These are phyloP conservation scores for Dryas integrifolia DNA, from an alignment of 331 rosid species.

Conservation along the genomic window DNA sequence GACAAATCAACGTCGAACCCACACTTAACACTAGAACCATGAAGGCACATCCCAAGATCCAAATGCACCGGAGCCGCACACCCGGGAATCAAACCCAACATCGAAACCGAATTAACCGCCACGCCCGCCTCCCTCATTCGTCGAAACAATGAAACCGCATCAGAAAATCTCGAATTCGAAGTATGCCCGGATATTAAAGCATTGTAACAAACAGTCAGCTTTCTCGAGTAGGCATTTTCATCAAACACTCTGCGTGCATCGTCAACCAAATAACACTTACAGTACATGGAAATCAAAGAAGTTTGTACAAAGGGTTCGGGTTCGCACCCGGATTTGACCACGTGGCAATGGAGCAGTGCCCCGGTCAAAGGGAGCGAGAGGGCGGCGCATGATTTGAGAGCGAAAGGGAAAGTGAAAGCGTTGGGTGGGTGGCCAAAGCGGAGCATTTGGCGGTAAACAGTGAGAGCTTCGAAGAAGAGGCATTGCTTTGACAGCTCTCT, in stretches of 20 bases:
- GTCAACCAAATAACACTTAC: slow-evolving; percentile 28
- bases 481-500: slow-evolving; percentile 63
- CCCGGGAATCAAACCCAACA: slow-evolving; percentile 68
- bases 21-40: slow-evolving; percentile 40
- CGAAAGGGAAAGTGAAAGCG: slow-evolving; percentile 78
- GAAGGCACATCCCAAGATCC: slow-evolving; percentile 53
- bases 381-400: slow-evolving; percentile 76
- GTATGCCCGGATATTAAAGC: slow-evolving; percentile 73
- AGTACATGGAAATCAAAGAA: slow-evolving; percentile 65
- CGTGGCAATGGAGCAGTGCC: slow-evolving; percentile 62
- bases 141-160: slow-evolving; percentile 48
- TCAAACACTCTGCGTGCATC: slow-evolving; percentile 72
- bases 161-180: slow-evolving; percentile 35
- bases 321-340: slow-evolving; percentile 59
- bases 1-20: slow-evolving; percentile 53
- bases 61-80: slow-evolving; percentile 41
- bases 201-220: slow-evolving; percentile 55
- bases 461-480: slow-evolving; percentile 54
- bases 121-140: slow-evolving; percentile 48
- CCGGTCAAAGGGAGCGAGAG: slow-evolving; percentile 65
- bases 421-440: slow-evolving; percentile 61
- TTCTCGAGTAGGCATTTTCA: slow-evolving; percentile 38
- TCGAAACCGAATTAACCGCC: slow-evolving; percentile 50
- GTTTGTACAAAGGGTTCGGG: slow-evolving; percentile 76
- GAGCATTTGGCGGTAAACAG: slow-evolving; percentile 71